Evolutionary conservation across 805 yeast species (phyloP).

Genomic region (Pachysolen tannophilus): DNA sequence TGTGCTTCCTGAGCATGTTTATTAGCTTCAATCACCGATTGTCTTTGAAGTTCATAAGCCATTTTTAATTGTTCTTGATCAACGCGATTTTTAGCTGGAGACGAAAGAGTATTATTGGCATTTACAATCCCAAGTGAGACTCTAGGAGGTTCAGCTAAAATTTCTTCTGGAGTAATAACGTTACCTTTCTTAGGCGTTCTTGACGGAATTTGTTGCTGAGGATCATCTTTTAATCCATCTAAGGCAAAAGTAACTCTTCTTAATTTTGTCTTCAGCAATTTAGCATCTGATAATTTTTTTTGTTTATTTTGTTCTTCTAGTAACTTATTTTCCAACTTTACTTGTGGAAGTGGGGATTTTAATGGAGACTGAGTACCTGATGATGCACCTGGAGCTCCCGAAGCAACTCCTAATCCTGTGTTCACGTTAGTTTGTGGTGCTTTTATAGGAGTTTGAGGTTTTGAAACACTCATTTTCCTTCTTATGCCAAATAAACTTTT

Average conservation of each 20-base stretch:
- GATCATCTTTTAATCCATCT: slow-evolving; percentile 39
- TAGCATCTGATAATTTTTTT: slow-evolving; percentile 14
- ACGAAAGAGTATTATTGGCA: slow-evolving; percentile 24
- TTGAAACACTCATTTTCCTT: slow-evolving; percentile 10
- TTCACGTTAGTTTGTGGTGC: slow-evolving; percentile 4
- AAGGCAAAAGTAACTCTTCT: slow-evolving; percentile 45
- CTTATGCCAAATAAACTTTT: slow-evolving; percentile 15
- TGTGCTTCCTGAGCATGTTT: slow-evolving; percentile 76
- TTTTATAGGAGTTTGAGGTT: slow-evolving; percentile 1
- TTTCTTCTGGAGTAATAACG: slow-evolving; percentile 57
- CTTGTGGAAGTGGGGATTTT: neutral
- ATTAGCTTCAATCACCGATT: slow-evolving; percentile 50
- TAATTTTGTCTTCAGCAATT: slow-evolving; percentile 23
- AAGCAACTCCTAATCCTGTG: neutral
- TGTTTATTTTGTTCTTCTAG: neutral
- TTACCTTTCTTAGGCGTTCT: slow-evolving; percentile 46
- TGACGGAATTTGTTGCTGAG: slow-evolving; percentile 57
- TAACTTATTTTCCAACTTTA: neutral
- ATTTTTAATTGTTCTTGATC: slow-evolving; percentile 40
- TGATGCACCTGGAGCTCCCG: neutral
- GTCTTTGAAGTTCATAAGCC: slow-evolving; percentile 53
- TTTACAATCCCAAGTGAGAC: slow-evolving; percentile 63
- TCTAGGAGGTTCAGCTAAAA: slow-evolving; percentile 53
- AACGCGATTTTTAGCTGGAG: slow-evolving; percentile 19
- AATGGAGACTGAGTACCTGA: slow-evolving; percentile 3